These are phyloP conservation scores for Phytophthora ramorum DNA, from an alignment of 352 stramenopile species.

Conservation along the genomic window DNA sequence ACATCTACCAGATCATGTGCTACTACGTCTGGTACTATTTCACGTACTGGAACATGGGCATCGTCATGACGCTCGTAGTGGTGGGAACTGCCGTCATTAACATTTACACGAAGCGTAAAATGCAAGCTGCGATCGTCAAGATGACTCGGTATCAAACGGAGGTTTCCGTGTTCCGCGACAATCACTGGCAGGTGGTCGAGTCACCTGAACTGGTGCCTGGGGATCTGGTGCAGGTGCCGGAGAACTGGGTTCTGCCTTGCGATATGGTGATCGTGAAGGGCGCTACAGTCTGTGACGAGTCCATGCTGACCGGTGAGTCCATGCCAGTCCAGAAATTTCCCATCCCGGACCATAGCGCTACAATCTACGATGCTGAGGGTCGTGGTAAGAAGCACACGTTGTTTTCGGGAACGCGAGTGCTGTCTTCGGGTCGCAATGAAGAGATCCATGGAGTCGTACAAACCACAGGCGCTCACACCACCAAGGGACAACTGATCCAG, in stretches of 20 bases:
- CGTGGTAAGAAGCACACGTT: conserved; percentile 76
- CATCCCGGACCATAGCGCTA: conserved; percentile 45
- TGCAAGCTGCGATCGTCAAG: conserved; percentile 49
- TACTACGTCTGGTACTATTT: conserved; percentile 72
- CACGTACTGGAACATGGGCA: conserved; percentile 54
- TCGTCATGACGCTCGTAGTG: conserved; percentile 48
- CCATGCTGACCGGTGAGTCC: conserved; percentile 62
- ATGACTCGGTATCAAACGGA: conserved; percentile 60
- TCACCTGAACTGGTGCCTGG: conserved; percentile 47
- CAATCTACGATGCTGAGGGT: conserved; percentile 43
- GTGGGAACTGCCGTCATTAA: conserved; percentile 46
- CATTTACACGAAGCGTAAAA: conserved; percentile 52
- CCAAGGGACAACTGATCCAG: conserved; percentile 77
- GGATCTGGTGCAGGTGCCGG: conserved; percentile 51
- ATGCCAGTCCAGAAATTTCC: conserved; percentile 80
- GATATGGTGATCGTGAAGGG: conserved; percentile 68
- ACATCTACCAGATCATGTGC: conserved; percentile 64
- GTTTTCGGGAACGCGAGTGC: conserved; percentile 73
- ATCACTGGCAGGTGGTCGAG: conserved; percentile 43
- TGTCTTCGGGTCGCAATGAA: conserved; percentile 46
- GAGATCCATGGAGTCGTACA: conserved; percentile 70
- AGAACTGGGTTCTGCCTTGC: conserved; percentile 59
- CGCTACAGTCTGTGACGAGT: conserved; percentile 57
- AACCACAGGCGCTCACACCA: conserved; percentile 73
- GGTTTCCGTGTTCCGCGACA: conserved; percentile 55